Percentiles rank a stretch among this genome's conserved stretches.
Conservation (phyloP, 1,284 basidiomycete genomes). For the Neotropicomus parvogracilis region DNA sequence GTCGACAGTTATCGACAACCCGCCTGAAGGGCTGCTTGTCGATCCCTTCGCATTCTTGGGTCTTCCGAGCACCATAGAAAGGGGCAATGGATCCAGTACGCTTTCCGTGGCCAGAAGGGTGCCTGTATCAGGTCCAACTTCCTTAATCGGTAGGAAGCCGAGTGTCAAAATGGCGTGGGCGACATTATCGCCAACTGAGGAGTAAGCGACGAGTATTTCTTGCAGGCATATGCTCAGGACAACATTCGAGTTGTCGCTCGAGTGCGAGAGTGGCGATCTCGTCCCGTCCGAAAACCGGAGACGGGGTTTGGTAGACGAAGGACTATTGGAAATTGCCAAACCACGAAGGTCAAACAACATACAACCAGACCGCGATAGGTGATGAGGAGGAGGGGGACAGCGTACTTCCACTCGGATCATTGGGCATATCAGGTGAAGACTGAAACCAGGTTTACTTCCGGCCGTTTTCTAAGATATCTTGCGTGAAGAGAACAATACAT, state of each 20-base stretch:
- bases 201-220: constrained; percentile 48
- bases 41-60: constrained; percentile 7
- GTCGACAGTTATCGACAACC: constrained; percentile 44
- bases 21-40: constrained; percentile 14
- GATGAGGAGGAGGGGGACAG: constrained; percentile 46
- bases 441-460: constrained; percentile 4
- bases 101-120: constrained; percentile 28
- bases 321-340: constrained; percentile 41
- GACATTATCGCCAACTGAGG: constrained; percentile 31
- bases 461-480: constrained; percentile 15
- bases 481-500: constrained; percentile 6
- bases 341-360: constrained; percentile 63
- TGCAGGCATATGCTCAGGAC: constrained; percentile 33
- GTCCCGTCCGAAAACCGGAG: constrained; percentile 41
- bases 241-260: constrained; percentile 8
- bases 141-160: constrained; percentile 21
- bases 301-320: constrained; percentile 25
- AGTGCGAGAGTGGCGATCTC: neutral
- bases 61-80: constrained; percentile 25
- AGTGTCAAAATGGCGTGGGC: constrained; percentile 28
- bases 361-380: constrained; percentile 56
- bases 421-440: constrained; percentile 35
- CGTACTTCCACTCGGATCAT: constrained; percentile 61
- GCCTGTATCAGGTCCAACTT: constrained; percentile 13
- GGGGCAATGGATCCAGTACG: constrained; percentile 13